A percentile compares a stretch with the other conserved stretches of the same genome.
These are phyloP conservation scores for Pythium dissimile DNA, from an alignment of 352 stramenopile genomes.

Conservation along the genomic window DNA sequence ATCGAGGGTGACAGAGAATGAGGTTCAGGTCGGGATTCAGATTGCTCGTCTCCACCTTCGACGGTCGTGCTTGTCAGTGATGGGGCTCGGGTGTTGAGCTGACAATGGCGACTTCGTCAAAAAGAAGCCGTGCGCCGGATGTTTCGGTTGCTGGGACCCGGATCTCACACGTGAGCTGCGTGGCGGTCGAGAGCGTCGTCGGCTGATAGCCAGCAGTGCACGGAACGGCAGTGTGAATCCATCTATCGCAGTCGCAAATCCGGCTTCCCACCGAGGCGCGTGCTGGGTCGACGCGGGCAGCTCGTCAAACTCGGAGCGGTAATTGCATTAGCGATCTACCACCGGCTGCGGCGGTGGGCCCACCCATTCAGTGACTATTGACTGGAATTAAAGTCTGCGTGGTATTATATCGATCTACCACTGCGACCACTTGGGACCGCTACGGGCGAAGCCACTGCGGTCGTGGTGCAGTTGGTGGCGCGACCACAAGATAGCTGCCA, in stretches of 20 bases:
- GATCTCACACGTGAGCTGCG: background rate
- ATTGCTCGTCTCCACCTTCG: slow-evolving; percentile 10
- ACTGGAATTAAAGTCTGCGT: too few relatives aligned
- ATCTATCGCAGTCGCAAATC: background rate
- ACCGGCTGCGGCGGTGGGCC: background rate
- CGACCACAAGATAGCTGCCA: too few relatives aligned
- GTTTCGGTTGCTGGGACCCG: too few relatives aligned
- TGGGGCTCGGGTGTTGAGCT: slow-evolving; percentile 1
- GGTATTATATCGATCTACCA: too few relatives aligned
- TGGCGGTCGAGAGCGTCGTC: background rate
- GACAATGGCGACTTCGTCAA: too few relatives aligned
- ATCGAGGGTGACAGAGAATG: too few relatives aligned
- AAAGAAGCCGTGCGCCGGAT: too few relatives aligned
- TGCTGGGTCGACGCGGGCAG: background rate
- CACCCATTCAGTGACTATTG: too few relatives aligned
- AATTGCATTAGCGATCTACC: background rate
- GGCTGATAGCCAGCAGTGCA: background rate
- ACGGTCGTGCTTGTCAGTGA: slow-evolving; percentile 30
- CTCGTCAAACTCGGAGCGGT: background rate
- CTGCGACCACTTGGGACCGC: too few relatives aligned
- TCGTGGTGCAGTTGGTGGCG: too few relatives aligned
- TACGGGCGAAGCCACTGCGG: too few relatives aligned
- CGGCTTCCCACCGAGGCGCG: slow-evolving; percentile 4
- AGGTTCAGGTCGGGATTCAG: background rate
- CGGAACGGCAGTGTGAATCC: background rate